Conservation (phyloP, 2,329 filamentous ascomycete species). For the Hysterium pulicare region DNA sequence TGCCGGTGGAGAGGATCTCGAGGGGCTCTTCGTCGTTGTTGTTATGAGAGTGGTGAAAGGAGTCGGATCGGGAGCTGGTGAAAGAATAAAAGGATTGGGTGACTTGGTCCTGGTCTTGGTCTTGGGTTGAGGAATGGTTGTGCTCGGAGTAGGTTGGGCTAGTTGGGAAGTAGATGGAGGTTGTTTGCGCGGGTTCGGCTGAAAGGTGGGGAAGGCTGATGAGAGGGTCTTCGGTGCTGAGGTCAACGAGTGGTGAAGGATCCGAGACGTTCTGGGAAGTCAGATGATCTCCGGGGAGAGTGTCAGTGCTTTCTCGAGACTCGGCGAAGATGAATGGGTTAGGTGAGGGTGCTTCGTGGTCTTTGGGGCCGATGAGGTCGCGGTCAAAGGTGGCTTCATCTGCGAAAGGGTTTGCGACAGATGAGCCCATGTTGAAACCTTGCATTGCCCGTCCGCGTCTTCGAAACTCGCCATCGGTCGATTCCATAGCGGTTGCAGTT, state of each 20-base stretch:
- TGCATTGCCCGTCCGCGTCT: conserved; percentile 24
- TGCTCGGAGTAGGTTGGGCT: neutral
- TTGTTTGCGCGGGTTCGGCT: conserved; percentile 16
- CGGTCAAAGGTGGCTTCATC: conserved; percentile 41
- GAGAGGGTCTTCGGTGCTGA: conserved; percentile 21
- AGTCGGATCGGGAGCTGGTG: conserved; percentile 18
- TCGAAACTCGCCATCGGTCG: conserved; percentile 16
- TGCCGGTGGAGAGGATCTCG: conserved; percentile 34
- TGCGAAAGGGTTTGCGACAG: conserved; percentile 44
- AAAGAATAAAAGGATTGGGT: conserved; percentile 39
- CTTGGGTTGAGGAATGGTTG: conserved; percentile 3
- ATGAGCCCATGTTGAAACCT: conserved; percentile 40
- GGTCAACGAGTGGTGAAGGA: conserved; percentile 27
- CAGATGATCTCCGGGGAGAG: conserved; percentile 19
- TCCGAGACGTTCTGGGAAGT: conserved; percentile 7
- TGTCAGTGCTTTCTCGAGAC: conserved; percentile 29
- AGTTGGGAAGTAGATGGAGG: conserved; percentile 14
- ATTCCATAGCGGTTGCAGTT: conserved; percentile 22
- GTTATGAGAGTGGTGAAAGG: conserved; percentile 6
- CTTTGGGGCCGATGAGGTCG: conserved; percentile 40
- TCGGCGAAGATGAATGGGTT: conserved; percentile 26
- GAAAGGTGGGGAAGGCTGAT: conserved; percentile 11
- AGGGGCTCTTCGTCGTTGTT: conserved; percentile 14
- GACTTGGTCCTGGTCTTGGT: conserved; percentile 14
- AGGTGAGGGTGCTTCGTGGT: conserved; percentile 28